Conservation (phyloP, 495 filamentous ascomycete species). For the Penicillium silybi region DNA sequence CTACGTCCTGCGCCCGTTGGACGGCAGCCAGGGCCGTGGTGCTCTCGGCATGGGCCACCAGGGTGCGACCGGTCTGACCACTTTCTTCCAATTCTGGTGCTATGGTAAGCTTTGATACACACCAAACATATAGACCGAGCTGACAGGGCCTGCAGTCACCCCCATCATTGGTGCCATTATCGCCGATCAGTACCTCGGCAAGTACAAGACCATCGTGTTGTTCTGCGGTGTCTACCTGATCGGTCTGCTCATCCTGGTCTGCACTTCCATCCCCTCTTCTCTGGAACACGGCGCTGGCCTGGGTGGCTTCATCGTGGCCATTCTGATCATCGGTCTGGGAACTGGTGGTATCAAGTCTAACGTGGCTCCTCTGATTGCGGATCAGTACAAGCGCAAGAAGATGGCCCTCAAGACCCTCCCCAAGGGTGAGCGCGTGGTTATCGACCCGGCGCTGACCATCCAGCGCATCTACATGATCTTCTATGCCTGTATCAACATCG, state of each 20-base stretch:
- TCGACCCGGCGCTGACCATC: constrained; percentile 70
- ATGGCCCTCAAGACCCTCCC: constrained; percentile 47
- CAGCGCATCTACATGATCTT: constrained; percentile 74
- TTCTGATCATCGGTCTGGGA: constrained; percentile 46
- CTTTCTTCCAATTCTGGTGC: constrained; percentile 63
- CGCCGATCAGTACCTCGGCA: constrained; percentile 63
- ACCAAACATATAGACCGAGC: neutral
- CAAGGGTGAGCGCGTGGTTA: constrained; percentile 69
- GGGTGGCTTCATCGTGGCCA: constrained; percentile 46
- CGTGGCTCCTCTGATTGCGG: constrained; percentile 58
- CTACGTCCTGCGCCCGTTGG: constrained; percentile 51
- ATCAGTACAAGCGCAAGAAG: constrained; percentile 67
- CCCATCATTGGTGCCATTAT: constrained; percentile 57
- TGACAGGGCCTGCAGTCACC: constrained; percentile 30
- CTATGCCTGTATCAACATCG: constrained; percentile 76
- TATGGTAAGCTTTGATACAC: constrained; percentile 31
- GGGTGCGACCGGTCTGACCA: constrained; percentile 55
- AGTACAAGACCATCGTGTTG: constrained; percentile 64
- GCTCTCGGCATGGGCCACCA: constrained; percentile 51
- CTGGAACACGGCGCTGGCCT: constrained; percentile 45
- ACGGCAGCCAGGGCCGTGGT: constrained; percentile 47
- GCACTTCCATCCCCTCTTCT: constrained; percentile 43
- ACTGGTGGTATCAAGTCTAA: constrained; percentile 77
- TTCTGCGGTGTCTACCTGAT: constrained; percentile 49
- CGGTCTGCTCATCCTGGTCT: constrained; percentile 47